Evolutionary conservation across 768 basidiomycete species (phyloP).

Genomic region (Leucosporidium scottii): DNA sequence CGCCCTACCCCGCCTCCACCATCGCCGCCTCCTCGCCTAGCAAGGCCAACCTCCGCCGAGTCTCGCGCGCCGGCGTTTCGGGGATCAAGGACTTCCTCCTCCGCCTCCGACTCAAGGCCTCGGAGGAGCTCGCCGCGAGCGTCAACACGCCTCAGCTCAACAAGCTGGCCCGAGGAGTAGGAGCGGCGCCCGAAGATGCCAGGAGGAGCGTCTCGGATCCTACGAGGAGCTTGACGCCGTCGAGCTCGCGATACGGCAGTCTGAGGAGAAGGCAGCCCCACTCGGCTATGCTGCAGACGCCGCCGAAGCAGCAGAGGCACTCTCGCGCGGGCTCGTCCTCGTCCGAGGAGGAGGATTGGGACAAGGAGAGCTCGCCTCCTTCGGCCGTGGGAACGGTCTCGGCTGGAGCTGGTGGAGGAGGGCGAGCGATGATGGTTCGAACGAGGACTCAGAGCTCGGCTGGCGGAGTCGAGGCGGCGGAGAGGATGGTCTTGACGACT

Average conservation of each 20-base stretch:
- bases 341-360: conserved; percentile 8
- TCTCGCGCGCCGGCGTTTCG: conserved; percentile 10
- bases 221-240: too few species aligned
- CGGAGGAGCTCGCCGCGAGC: conserved; percentile 16
- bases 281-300: neutral
- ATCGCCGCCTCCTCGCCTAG: neutral
- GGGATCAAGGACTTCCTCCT: conserved; percentile 30
- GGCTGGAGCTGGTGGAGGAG: neutral
- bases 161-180: neutral
- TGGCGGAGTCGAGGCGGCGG: neutral
- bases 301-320: neutral
- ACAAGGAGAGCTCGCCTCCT: conserved; percentile 1
- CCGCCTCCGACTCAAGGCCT: conserved; percentile 18
- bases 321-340: too few species aligned
- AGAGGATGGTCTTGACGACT: conserved; percentile 20
- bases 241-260: neutral
- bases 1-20: neutral
- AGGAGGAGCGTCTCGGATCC: conserved; percentile 14
- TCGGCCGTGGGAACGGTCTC: neutral
- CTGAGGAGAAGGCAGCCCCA: neutral
- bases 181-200: neutral
- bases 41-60: conserved; percentile 11
- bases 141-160: neutral
- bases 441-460: conserved; percentile 7
- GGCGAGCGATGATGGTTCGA: too few species aligned